Conservation (phyloP, 1,139 yeast species). For the Scheffersomyces quercinus region DNA sequence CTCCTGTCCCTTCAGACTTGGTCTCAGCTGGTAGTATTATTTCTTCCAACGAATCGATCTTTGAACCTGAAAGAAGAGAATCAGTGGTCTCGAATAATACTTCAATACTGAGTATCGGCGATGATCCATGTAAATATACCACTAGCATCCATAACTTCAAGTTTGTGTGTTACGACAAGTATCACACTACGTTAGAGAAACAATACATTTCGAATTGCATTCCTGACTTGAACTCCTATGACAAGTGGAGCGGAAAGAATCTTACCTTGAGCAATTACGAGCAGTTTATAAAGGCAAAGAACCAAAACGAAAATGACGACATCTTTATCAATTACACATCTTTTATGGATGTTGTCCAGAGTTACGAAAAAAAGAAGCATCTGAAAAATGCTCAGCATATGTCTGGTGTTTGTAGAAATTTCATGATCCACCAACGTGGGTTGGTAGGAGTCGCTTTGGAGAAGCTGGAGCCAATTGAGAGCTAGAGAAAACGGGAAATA, state of each 20-base stretch:
- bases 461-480: conserved; percentile 2
- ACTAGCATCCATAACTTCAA: conserved; percentile 18
- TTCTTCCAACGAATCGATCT: not conserved
- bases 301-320: conserved; percentile 12
- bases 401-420: conserved; percentile 22
- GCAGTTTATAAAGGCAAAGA: conserved; percentile 14
- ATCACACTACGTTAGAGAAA: conserved; percentile 31
- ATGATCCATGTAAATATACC: not conserved
- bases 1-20: not conserved
- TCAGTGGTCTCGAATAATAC: conserved; percentile 3
- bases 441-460: conserved; percentile 24
- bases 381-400: not conserved
- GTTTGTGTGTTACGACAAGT: conserved; percentile 25
- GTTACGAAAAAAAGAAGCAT: conserved; percentile 11
- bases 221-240: conserved; percentile 42
- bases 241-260: conserved; percentile 37
- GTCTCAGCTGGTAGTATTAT: not conserved
- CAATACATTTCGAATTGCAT: conserved; percentile 41
- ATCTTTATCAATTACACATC: conserved; percentile 20
- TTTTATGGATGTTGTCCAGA: conserved; percentile 14
- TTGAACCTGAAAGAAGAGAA: conserved; percentile 4
- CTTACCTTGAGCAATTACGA: conserved; percentile 35
- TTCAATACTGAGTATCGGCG: not conserved
- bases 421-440: conserved; percentile 36
- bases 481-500: too few relatives aligned